Base-by-base conservation (phyloP, 345 rosid genomes). In the Citrus australasica region DNA sequence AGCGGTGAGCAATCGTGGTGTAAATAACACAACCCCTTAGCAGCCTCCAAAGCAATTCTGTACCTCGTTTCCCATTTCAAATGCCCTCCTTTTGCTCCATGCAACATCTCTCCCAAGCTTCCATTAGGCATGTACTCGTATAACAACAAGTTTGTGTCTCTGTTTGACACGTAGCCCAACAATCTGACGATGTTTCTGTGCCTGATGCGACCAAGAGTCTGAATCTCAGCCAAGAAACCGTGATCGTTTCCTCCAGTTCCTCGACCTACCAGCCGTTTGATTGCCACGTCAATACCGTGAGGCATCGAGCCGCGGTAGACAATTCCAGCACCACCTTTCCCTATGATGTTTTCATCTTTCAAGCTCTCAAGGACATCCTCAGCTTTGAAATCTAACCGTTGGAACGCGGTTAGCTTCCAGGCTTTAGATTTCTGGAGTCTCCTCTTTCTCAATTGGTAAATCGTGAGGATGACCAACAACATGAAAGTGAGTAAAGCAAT, bases 71-170 rank as follows among this genome's bases (percentile, higher is more conserved):
- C 92, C 99, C 97, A 93, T 62, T 86, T 89, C 88, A 95, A 85
- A 77, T 93, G 93, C 2, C 92, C 93, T 27, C 99, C 99, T 59
- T 93, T 95, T 2, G 94, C 86, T 0, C 99, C 96, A 37, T 95
- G 98, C 80, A 93, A 78, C 42, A 90, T 77, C 89, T 93, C 99
- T 0, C 98, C 99, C 5, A 95, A 74, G 87, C 99, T 95, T 27
- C 99, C 99, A 48, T 92, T 91, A 0, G 92, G 91, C 99, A 95
- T 95, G 84, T 90, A 95, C 76, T 95, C 94, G 56, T 93, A 93
- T 21, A 93, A 60, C 71, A 95, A 82, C 71, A 93, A 73, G 78
- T 95, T 95, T 10, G 98, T 89, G 66, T 95, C 99, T 79, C 91
- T 92, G 83, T 95, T 93, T 2, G 99, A 92, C 2, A 93, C 92